phyloP scores from a whole-genome alignment of 2,329 filamentous ascomycete species.

The Beauveria scarabaeidicola region DNA sequence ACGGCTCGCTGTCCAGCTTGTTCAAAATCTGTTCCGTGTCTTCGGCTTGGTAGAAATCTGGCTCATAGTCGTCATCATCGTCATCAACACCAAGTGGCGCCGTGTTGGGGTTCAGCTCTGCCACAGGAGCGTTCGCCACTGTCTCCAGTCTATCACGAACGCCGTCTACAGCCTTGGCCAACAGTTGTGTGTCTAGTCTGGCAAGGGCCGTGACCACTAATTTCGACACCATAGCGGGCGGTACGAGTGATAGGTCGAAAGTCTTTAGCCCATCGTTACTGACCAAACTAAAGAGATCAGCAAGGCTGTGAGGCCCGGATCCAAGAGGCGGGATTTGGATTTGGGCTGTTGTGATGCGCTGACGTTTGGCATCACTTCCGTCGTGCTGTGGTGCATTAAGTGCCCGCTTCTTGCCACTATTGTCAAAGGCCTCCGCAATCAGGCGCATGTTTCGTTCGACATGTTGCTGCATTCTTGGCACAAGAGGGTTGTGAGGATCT shows the following conservation, averaged over 20 bases:
- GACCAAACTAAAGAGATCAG: conserved; percentile 81
- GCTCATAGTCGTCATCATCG: conserved; percentile 83
- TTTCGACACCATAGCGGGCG: conserved; percentile 64
- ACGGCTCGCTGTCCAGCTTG: conserved; percentile 62
- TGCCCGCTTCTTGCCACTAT: conserved; percentile 67
- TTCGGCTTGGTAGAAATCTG: conserved; percentile 71
- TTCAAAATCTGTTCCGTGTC: conserved; percentile 70
- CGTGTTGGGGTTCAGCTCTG: conserved; percentile 47
- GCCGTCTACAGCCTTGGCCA: conserved; percentile 65
- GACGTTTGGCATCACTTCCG: conserved; percentile 74
- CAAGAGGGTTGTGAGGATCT: conserved; percentile 70
- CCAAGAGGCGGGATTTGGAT: conserved; percentile 61
- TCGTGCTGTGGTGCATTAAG: conserved; percentile 62
- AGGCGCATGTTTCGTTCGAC: conserved; percentile 74
- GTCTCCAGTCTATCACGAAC: conserved; percentile 42
- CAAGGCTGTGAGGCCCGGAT: conserved; percentile 67
- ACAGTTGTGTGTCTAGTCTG: conserved; percentile 57
- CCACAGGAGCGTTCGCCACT: conserved; percentile 36
- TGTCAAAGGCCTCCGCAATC: conserved; percentile 71
- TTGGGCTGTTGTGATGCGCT: conserved; percentile 46
- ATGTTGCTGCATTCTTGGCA: conserved; percentile 75
- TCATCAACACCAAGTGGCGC: conserved; percentile 61
- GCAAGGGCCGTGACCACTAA: conserved; percentile 75
- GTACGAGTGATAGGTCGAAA: conserved; percentile 78
- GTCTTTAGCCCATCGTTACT: conserved; percentile 59